Conservation (phyloP, 192 early-diverging fungal species). For the Lunasporangiospora selenospora region DNA sequence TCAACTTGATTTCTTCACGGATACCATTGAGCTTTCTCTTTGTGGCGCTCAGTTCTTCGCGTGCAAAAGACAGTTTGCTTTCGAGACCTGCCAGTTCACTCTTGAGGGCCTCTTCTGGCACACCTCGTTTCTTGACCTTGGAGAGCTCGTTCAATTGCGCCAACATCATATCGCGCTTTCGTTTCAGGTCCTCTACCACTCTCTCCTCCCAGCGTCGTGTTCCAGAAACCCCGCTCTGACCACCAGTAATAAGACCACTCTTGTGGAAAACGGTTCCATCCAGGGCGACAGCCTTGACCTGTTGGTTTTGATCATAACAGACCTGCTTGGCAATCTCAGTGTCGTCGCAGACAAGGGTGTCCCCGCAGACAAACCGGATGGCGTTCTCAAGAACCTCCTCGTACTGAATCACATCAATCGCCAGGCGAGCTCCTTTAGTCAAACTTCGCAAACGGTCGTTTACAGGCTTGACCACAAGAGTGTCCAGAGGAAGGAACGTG, state of each 20-base stretch:
- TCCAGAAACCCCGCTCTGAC: conserved; percentile 53
- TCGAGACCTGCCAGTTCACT: conserved; percentile 68
- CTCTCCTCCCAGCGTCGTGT: conserved; percentile 86
- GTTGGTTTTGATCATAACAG: conserved; percentile 81
- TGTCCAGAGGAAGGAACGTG: conserved; percentile 94
- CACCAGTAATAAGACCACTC: conserved; percentile 95
- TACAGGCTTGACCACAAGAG: conserved; percentile 71
- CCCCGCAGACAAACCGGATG: conserved; percentile 92
- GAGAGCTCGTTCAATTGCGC: conserved; percentile 76
- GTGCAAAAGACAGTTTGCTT: conserved; percentile 60
- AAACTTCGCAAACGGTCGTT: conserved; percentile 85
- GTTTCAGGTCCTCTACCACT: conserved; percentile 82
- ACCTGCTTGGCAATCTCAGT: conserved; percentile 84
- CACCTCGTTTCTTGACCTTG: conserved; percentile 70
- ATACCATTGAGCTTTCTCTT: conserved; percentile 65
- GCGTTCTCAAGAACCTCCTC: conserved; percentile 78
- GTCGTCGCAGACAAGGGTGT: conserved; percentile 90
- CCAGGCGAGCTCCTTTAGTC: conserved; percentile 85
- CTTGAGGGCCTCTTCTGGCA: conserved; percentile 65
- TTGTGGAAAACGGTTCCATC: conserved; percentile 97
- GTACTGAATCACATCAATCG: conserved; percentile 92
- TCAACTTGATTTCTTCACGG: conserved; percentile 62
- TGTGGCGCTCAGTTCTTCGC: conserved; percentile 67
- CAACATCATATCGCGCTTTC: conserved; percentile 72
- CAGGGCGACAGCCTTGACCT: conserved; percentile 92